A percentile compares a stretch with the other conserved stretches of the same genome.
Evolutionary conservation across 805 yeast species (phyloP).

Genomic region (Zygotorulaspora sp.): DNA sequence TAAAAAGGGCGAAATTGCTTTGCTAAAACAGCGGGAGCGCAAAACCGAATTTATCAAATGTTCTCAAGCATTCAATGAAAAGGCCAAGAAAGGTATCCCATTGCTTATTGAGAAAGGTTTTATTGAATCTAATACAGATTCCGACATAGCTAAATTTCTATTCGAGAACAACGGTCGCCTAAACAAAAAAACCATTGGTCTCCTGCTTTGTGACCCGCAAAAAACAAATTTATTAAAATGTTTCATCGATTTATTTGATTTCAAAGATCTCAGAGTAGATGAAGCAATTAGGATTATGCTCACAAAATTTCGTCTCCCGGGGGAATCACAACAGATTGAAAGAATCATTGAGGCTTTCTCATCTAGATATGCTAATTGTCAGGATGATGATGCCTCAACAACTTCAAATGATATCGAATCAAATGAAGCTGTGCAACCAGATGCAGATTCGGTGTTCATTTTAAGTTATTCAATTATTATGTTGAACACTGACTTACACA

Average conservation of each 20-base stretch:
- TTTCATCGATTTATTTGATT: constrained; percentile 71
- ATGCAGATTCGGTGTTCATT: constrained; percentile 81
- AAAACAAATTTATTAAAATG: constrained; percentile 54
- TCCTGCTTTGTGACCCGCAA: constrained; percentile 71
- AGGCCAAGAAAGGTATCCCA: constrained; percentile 71
- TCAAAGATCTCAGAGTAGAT: constrained; percentile 76
- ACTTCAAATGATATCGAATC: constrained; percentile 26
- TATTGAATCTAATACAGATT: constrained; percentile 47
- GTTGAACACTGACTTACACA: constrained; percentile 91
- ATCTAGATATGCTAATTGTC: constrained; percentile 67
- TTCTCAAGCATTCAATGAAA: constrained; percentile 68
- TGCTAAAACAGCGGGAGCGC: constrained; percentile 36
- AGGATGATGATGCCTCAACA: constrained; percentile 32
- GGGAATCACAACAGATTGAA: constrained; percentile 96
- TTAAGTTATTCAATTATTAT: constrained; percentile 87
- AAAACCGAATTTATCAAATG: constrained; percentile 77
- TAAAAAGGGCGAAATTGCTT: constrained; percentile 19
- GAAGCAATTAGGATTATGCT: constrained; percentile 83
- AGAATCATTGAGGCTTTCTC: constrained; percentile 85
- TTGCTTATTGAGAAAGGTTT: constrained; percentile 62
- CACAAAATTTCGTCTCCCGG: constrained; percentile 86
- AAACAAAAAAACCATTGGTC: constrained; percentile 86
- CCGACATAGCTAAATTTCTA: constrained; percentile 70
- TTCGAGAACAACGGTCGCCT: constrained; percentile 74
- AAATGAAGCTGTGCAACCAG: constrained; percentile 57